Conservation (phyloP, 192 early-diverging fungal genomes). For the Coemansia sp. region DNA sequence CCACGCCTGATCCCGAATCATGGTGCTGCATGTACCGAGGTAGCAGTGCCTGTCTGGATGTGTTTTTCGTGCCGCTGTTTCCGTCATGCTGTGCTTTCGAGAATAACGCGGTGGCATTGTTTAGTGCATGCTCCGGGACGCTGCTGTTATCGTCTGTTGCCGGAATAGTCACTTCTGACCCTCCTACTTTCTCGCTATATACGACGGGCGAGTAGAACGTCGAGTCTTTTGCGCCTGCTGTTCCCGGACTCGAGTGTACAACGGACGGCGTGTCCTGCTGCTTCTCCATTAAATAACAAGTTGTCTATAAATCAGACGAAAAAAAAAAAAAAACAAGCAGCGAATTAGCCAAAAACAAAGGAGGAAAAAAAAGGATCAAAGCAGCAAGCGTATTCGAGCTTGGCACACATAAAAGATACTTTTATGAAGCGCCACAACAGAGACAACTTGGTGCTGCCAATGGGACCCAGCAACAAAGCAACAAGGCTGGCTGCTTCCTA, state of each 20-base stretch:
- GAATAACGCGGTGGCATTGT: conserved; percentile 36
- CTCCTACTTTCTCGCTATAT: conserved; percentile 10
- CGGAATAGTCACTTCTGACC: conserved; percentile 15
- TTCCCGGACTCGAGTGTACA: conserved; percentile 7
- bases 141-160: not conserved
- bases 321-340: too few species aligned
- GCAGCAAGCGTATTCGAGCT: too few species aligned
- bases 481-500: too few species aligned
- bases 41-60: not conserved
- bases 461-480: too few species aligned
- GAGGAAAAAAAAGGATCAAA: too few species aligned
- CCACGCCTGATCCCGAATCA: conserved; percentile 11
- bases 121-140: conserved; percentile 16
- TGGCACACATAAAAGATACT: too few species aligned
- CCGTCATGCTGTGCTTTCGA: conserved; percentile 10
- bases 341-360: too few species aligned
- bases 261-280: conserved; percentile 9
- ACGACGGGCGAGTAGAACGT: conserved; percentile 8
- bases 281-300: not conserved
- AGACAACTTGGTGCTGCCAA: too few species aligned
- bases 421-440: too few species aligned
- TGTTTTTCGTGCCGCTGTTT: conserved; percentile 8
- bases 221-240: conserved; percentile 12
- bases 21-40: not conserved
- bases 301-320: too few species aligned